Evolutionary conservation across 129 eudicot species (phyloP).

Genomic region (Cynara cardunculus): DNA sequence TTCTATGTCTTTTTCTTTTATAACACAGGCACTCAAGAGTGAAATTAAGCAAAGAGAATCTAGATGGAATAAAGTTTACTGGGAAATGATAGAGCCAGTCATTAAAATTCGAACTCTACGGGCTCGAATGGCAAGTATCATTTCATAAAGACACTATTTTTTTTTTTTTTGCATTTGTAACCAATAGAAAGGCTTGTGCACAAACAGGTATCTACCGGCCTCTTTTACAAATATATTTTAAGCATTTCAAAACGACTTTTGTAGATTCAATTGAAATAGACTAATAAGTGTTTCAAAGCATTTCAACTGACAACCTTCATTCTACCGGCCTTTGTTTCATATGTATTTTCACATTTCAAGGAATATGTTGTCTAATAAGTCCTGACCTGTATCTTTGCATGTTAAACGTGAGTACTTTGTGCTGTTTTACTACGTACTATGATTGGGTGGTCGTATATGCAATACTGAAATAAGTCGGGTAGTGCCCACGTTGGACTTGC

Average conservation of each 20-base stretch:
- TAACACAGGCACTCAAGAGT: conserved; percentile 74
- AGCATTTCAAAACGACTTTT: not conserved
- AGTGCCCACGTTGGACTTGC: too few species aligned
- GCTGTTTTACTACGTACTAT: too few species aligned
- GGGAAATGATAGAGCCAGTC: conserved; percentile 82
- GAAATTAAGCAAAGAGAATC: conserved; percentile 86
- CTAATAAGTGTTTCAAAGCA: not conserved
- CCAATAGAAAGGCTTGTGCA: not conserved
- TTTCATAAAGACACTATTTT: not conserved
- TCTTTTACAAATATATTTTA: not conserved
- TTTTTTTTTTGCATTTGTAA: conserved; percentile 3
- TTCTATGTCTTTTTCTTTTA: not conserved
- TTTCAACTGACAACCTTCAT: not conserved
- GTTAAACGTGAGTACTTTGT: too few species aligned
- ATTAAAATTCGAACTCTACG: conserved; percentile 80
- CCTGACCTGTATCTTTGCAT: too few species aligned
- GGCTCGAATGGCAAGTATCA: conserved; percentile 85
- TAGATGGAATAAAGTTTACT: conserved; percentile 66
- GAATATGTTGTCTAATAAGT: not conserved
- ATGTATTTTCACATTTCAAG: not conserved
- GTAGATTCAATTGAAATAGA: not conserved
- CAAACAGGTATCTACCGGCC: not conserved
- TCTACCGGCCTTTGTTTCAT: not conserved
- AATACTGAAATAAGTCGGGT: too few species aligned
- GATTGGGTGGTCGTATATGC: too few species aligned